Conservation (phyloP, 495 filamentous ascomycete genomes). For the Aspergillus cavernicola region DNA sequence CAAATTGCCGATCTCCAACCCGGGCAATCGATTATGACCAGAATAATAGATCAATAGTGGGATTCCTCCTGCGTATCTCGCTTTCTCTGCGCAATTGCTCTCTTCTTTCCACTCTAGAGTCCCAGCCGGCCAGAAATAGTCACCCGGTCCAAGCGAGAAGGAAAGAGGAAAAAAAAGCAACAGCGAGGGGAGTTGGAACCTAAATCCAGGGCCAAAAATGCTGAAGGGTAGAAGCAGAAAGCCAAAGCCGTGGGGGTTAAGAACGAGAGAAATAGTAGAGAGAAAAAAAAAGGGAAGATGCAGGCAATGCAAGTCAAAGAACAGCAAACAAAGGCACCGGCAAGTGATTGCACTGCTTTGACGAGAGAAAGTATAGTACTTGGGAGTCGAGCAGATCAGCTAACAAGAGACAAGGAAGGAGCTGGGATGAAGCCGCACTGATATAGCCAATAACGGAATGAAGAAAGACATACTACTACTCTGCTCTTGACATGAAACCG, state of each 20-base stretch:
- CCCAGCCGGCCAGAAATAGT: background rate
- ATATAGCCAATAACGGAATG: slow-evolving; percentile 14
- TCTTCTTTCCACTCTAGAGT: background rate
- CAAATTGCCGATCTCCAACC: slow-evolving; percentile 17
- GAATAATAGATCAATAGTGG: slow-evolving; percentile 13
- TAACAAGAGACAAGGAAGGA: slow-evolving; percentile 7
- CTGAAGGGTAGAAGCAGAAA: slow-evolving; percentile 1
- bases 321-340: slow-evolving; percentile 8
- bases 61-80: background rate
- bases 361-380: background rate
- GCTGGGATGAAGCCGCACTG: slow-evolving; percentile 1
- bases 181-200: background rate
- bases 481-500: background rate
- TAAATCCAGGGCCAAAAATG: background rate
- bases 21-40: slow-evolving; percentile 7
- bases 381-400: slow-evolving; percentile 1
- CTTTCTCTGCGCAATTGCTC: background rate
- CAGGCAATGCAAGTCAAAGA: slow-evolving; percentile 4
- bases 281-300: slow-evolving; percentile 14
- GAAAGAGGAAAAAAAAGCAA: background rate
- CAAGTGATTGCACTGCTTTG: background rate
- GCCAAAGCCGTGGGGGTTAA: background rate
- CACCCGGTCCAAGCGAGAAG: background rate
- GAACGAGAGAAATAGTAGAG: background rate
- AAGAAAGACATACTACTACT: slow-evolving; percentile 9